These are phyloP conservation scores for Hsuehochloa calcarea DNA, from an alignment of 176 grass and related monocot genomes.

Conservation along the genomic window DNA sequence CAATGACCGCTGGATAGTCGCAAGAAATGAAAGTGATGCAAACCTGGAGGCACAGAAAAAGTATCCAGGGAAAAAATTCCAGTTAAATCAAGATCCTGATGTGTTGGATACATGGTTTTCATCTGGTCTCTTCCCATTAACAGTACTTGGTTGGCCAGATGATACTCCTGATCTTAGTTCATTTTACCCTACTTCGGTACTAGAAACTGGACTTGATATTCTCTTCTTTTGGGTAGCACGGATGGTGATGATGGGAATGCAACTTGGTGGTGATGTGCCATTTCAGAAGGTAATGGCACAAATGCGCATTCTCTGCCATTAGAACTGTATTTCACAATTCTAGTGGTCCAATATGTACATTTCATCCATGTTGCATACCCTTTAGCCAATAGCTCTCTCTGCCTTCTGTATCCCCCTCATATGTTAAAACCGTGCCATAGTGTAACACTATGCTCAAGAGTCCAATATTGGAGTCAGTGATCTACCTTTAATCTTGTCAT, in stretches of 20 bases:
- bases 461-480: background rate
- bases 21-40: constrained; percentile 74
- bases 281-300: constrained; percentile 70
- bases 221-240: constrained; percentile 92
- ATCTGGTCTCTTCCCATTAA: constrained; percentile 82
- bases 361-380: background rate
- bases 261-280: constrained; percentile 80
- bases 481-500: background rate
- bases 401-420: background rate
- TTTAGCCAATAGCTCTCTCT: background rate
- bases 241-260: constrained; percentile 93
- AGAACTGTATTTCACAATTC: background rate
- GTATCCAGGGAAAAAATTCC: constrained; percentile 60
- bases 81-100: constrained; percentile 82
- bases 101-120: constrained; percentile 96
- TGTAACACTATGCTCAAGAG: background rate
- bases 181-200: constrained; percentile 86
- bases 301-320: background rate
- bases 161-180: constrained; percentile 62
- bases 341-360: background rate
- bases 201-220: constrained; percentile 90
- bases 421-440: background rate
- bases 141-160: constrained; percentile 84
- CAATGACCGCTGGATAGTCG: constrained; percentile 81
- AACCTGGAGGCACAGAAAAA: constrained; percentile 55